Evolutionary conservation across 2,329 filamentous ascomycete genomes (phyloP), one percentile per base, ranked within the genome.

Genomic region (Davidsoniella virescens): DNA sequence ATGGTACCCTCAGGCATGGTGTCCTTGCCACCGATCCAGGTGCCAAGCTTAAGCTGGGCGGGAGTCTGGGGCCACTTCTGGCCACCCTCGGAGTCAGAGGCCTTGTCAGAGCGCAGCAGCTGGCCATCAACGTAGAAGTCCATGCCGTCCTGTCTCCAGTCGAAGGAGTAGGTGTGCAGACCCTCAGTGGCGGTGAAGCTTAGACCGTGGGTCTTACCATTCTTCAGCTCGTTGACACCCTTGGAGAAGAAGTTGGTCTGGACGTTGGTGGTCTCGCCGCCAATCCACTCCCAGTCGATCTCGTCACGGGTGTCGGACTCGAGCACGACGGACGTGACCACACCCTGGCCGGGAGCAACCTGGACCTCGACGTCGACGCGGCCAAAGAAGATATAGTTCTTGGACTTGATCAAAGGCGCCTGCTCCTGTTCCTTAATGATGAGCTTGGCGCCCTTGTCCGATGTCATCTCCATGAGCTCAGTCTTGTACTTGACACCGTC

Each of bases 381-480:
- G 44, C 85, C 85, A 59, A 87, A 92, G 81, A 92, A 87, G 62
- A 92, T 84, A 67, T 87, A 88, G 70, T 82, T 87, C 56, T 80
- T 71, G 7, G 73, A 71, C 58, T 70, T 72, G 62, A 86, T 84
- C 10, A 76, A 78, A 14, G 81, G 75, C 40, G 68, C 71, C 41
- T 78, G 72, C 29, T 64, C 66, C 26, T 69, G 65, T 5, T 73
- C 63, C 0, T 70, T 72, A 62, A 87, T 87, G 53, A 75, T 75
- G 59, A 65, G 62, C 48, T 58, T 54, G 38, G 62, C 63, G 7
- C 65, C 65, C 4, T 57, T 52, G 20, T 54, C 47, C 7, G 54
- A 53, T 48, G 63, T 62, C 1, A 56, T 53, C 18, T 62, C 51
- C 2, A 53, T 41, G 18, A 59, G 59, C 29, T 59, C 58, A 2